phyloP scores from a whole-genome alignment of 2,329 filamentous ascomycete species.

The Neonectria coccinea region DNA sequence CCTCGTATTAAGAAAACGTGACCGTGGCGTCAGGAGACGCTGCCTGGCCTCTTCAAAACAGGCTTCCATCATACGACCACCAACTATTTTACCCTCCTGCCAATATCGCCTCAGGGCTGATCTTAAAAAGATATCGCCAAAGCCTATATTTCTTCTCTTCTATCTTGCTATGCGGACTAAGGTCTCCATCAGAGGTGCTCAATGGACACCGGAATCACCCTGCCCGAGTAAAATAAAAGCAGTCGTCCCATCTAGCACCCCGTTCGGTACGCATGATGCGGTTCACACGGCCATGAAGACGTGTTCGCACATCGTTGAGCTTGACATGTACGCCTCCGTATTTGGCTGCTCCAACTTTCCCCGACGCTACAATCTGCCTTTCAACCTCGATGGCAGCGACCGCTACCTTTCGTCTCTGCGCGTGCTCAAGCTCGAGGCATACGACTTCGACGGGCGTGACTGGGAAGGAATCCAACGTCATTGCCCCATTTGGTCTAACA shows the following conservation, averaged over 20 bases:
- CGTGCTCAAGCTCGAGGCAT: background rate
- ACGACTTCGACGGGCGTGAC: background rate
- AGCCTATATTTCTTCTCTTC: background rate
- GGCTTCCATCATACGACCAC: background rate
- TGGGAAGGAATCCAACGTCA: background rate
- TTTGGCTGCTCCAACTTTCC: background rate
- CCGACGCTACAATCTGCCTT: background rate
- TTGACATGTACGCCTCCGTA: too few species aligned
- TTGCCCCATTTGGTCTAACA: background rate
- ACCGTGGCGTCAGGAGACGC: too few species aligned
- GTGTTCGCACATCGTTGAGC: background rate
- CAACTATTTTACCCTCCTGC: background rate
- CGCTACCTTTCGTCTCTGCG: background rate
- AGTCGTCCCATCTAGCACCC: background rate
- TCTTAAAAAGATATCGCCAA: background rate
- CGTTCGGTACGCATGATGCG: background rate
- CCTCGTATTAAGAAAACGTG: too few species aligned
- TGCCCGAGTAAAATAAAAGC: background rate
- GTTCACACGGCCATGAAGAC: background rate
- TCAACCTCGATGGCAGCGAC: background rate
- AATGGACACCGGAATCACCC: background rate
- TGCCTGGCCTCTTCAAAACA: background rate
- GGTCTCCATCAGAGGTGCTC: background rate
- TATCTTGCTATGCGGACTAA: background rate
- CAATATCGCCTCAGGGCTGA: background rate